Percentiles rank a stretch among this genome's conserved stretches.
phyloP scores from a whole-genome alignment of 208 protist genomes.

The Sergeia podlipaevii region DNA sequence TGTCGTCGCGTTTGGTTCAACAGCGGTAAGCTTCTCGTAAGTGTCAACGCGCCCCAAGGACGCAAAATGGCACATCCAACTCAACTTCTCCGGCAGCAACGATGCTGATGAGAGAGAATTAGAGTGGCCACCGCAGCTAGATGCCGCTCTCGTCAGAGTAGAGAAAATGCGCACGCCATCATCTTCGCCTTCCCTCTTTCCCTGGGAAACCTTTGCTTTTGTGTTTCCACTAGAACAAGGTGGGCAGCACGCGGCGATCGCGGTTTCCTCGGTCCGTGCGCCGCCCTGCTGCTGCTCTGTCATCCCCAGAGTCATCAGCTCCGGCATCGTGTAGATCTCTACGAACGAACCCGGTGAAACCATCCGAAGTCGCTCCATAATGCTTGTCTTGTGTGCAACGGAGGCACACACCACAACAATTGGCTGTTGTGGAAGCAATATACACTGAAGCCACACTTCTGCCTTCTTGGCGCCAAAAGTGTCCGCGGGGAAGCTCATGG shows the following conservation, averaged over 20 bases:
- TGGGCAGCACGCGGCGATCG: background rate
- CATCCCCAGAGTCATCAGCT: slow-evolving; percentile 15
- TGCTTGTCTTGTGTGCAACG: slow-evolving; percentile 15
- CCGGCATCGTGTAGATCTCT: slow-evolving; percentile 27
- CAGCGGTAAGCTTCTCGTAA: slow-evolving; percentile 3
- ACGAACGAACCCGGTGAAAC: slow-evolving; percentile 26
- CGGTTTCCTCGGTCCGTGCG: background rate
- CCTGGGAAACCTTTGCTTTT: too few relatives aligned
- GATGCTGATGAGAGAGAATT: background rate
- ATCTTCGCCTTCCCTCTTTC: too few relatives aligned
- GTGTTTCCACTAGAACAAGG: background rate
- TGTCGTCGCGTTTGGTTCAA: slow-evolving; percentile 9
- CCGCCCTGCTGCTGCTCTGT: background rate
- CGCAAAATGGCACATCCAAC: slow-evolving; percentile 4
- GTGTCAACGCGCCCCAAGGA: slow-evolving; percentile 7
- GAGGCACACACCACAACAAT: slow-evolving; percentile 42
- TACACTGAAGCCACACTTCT: slow-evolving; percentile 79
- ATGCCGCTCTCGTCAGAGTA: too few relatives aligned
- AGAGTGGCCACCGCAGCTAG: too few relatives aligned
- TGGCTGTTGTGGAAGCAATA: slow-evolving; percentile 54
- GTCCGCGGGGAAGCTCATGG: slow-evolving; percentile 71
- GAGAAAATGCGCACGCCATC: too few relatives aligned
- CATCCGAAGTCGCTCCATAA: slow-evolving; percentile 23
- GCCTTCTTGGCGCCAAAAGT: slow-evolving; percentile 65
- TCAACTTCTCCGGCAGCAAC: slow-evolving; percentile 2